Evolutionary conservation across 176 grass and related monocot genomes (phyloP).

Genomic region (Carex parvula): DNA sequence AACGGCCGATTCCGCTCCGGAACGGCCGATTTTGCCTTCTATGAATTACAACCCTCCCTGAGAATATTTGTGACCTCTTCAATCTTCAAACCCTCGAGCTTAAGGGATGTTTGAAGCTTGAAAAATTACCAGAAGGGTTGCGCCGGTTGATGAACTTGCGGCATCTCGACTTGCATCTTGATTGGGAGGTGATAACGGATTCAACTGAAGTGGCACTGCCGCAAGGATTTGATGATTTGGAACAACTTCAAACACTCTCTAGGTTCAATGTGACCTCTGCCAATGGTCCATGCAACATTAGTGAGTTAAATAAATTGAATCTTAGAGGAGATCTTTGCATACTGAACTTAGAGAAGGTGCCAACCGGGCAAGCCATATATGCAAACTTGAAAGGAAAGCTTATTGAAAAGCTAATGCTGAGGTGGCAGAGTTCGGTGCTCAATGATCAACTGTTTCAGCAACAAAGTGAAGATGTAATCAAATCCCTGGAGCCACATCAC

Average conservation of each 20-base stretch:
- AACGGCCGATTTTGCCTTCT: too few species aligned
- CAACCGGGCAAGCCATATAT: not conserved
- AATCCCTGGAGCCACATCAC: constrained; percentile 27
- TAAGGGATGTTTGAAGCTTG: constrained; percentile 32
- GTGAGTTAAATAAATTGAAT: constrained; percentile 43
- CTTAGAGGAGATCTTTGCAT: constrained; percentile 62
- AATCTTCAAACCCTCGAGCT: constrained; percentile 52
- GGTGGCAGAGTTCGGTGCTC: constrained; percentile 26
- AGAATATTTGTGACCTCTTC: constrained; percentile 34
- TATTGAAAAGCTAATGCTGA: constrained; percentile 44
- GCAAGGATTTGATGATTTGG: constrained; percentile 13
- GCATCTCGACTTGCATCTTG: constrained; percentile 46
- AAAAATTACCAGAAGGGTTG: constrained; percentile 36
- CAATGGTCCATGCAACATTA: constrained; percentile 25
- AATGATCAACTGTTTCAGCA: not conserved
- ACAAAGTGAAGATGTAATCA: constrained; percentile 3
- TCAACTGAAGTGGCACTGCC: not conserved
- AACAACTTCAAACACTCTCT: constrained; percentile 40
- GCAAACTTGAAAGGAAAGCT: constrained; percentile 41
- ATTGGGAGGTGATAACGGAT: constrained; percentile 41
- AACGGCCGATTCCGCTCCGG: too few species aligned
- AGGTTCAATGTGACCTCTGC: constrained; percentile 22
- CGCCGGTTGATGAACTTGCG: constrained; percentile 38
- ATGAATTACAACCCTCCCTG: constrained; percentile 34
- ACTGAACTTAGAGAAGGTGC: constrained; percentile 37